A percentile compares a stretch with the other conserved stretches of the same genome.
phyloP scores from a whole-genome alignment of 495 filamentous ascomycete species.

The Podospora didyma region DNA sequence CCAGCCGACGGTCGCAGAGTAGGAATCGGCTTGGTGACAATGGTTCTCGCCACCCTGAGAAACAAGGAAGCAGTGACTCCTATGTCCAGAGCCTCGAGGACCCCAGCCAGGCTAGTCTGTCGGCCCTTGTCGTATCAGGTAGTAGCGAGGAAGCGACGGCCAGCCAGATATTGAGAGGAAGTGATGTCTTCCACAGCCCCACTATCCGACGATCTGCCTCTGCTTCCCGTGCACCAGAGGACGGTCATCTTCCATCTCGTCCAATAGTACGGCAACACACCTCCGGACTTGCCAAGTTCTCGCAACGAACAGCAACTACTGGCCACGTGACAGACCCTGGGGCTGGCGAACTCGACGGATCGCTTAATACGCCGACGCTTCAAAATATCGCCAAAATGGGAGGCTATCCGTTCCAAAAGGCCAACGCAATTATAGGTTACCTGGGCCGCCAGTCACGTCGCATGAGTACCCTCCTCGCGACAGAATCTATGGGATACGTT shows the following conservation, averaged over 20 bases:
- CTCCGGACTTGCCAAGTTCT: slow-evolving; percentile 11
- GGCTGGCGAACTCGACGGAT: slow-evolving; percentile 23
- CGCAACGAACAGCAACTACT: slow-evolving; percentile 27
- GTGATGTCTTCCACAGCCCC: slow-evolving; percentile 86
- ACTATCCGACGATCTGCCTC: slow-evolving; percentile 54
- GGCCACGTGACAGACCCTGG: slow-evolving; percentile 32
- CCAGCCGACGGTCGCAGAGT: slow-evolving; percentile 46
- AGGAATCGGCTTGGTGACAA: slow-evolving; percentile 37
- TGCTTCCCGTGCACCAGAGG: slow-evolving; percentile 22
- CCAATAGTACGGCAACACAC: slow-evolving; percentile 9
- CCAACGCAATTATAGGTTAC: slow-evolving; percentile 79
- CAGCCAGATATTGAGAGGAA: slow-evolving; percentile 82
- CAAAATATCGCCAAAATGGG: slow-evolving; percentile 72
- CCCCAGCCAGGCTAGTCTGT: slow-evolving; percentile 52
- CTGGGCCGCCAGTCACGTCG: slow-evolving; percentile 67
- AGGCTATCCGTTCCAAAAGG: slow-evolving; percentile 78
- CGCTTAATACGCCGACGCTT: slow-evolving; percentile 52
- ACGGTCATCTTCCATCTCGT: slow-evolving; percentile 6
- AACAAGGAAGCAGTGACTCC: slow-evolving; percentile 70
- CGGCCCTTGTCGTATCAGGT: slow-evolving; percentile 64
- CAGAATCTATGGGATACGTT: slow-evolving; percentile 94
- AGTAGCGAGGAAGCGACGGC: slow-evolving; percentile 78
- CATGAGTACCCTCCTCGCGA: slow-evolving; percentile 82
- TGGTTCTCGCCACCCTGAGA: slow-evolving; percentile 38
- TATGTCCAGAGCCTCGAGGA: slow-evolving; percentile 71